Percentiles rank a stretch among this genome's conserved stretches.
Evolutionary conservation across 352 stramenopile genomes (phyloP).

Genomic region (Phytopythium montanum): DNA sequence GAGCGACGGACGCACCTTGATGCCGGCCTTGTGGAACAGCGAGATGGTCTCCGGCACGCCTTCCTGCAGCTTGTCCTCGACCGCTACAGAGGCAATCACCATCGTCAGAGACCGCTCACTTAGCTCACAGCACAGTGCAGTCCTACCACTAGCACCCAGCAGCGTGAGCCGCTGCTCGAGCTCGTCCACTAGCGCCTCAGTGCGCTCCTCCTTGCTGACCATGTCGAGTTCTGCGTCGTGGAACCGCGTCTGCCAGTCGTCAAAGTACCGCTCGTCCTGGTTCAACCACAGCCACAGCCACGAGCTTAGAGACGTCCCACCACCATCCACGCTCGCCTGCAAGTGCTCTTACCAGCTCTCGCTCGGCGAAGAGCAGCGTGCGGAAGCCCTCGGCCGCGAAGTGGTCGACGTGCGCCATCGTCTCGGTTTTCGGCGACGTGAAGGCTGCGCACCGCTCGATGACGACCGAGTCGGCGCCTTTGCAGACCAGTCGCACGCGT

Average conservation of each 20-base stretch:
- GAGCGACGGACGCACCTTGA: slow-evolving; percentile 91
- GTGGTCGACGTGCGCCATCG: slow-evolving; percentile 72
- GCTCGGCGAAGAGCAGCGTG: slow-evolving; percentile 82
- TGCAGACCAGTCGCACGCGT: slow-evolving; percentile 68
- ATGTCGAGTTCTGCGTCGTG: slow-evolving; percentile 73
- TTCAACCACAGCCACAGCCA: neutral
- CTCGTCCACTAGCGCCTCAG: slow-evolving; percentile 56
- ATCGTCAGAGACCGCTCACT: neutral
- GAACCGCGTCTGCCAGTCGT: slow-evolving; percentile 59
- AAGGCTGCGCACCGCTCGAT: slow-evolving; percentile 64
- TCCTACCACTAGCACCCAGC: slow-evolving; percentile 79
- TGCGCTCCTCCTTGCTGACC: slow-evolving; percentile 53
- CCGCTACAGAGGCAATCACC: slow-evolving; percentile 46
- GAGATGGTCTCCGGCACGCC: slow-evolving; percentile 93
- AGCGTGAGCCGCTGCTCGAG: slow-evolving; percentile 84
- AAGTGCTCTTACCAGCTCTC: slow-evolving; percentile 51
- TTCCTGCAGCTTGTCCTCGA: slow-evolving; percentile 98
- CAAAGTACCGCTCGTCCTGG: slow-evolving; percentile 68
- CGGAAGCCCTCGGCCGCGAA: slow-evolving; percentile 85
- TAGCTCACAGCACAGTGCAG: neutral
- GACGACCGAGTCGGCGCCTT: slow-evolving; percentile 79
- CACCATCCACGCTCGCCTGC: too few species aligned
- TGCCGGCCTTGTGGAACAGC: slow-evolving; percentile 88
- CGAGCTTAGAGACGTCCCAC: neutral
- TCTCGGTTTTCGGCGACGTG: slow-evolving; percentile 43